phyloP scores from a whole-genome alignment of 257 asterid genomes.

The Mitragyna speciosa region DNA sequence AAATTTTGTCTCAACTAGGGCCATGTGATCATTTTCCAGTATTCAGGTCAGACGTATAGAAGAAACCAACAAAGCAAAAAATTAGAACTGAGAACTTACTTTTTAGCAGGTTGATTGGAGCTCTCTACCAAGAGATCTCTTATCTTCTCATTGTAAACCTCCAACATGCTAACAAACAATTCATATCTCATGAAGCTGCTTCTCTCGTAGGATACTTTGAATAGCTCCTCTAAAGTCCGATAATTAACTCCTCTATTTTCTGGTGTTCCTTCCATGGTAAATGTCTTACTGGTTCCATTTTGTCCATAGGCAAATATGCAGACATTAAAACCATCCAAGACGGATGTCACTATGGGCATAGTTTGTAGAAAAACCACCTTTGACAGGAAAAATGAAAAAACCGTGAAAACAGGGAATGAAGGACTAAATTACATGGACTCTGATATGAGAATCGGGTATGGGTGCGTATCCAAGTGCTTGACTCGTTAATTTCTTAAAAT shows the following conservation, averaged over 20 bases:
- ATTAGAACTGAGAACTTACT: conserved; percentile 48
- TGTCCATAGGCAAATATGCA: conserved; percentile 98
- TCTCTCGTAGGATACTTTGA: conserved; percentile 64
- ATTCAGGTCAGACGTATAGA: conserved; percentile 6
- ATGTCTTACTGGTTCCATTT: conserved; percentile 80
- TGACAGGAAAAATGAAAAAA: conserved; percentile 35
- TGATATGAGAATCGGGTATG: no score
- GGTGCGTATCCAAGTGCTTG: no score
- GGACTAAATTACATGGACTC: no score
- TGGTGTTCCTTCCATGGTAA: conserved; percentile 93
- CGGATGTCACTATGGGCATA: conserved; percentile 83
- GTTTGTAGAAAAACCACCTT: conserved; percentile 76
- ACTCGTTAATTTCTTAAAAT: no score
- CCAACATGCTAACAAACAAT: conserved; percentile 90
- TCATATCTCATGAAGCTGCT: conserved; percentile 65
- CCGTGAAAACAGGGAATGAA: neutral
- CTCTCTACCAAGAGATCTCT: conserved; percentile 84
- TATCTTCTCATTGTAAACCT: conserved; percentile 97
- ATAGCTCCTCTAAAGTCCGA: conserved; percentile 79
- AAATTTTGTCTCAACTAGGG: neutral
- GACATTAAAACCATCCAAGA: conserved; percentile 89
- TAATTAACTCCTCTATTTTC: conserved; percentile 91
- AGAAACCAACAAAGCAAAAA: conserved; percentile 14
- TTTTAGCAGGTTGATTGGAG: conserved; percentile 69
- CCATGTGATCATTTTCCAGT: neutral